These are phyloP conservation scores for Penicillium olsonii DNA, from an alignment of 2,329 filamentous ascomycete species.

Conservation along the genomic window DNA sequence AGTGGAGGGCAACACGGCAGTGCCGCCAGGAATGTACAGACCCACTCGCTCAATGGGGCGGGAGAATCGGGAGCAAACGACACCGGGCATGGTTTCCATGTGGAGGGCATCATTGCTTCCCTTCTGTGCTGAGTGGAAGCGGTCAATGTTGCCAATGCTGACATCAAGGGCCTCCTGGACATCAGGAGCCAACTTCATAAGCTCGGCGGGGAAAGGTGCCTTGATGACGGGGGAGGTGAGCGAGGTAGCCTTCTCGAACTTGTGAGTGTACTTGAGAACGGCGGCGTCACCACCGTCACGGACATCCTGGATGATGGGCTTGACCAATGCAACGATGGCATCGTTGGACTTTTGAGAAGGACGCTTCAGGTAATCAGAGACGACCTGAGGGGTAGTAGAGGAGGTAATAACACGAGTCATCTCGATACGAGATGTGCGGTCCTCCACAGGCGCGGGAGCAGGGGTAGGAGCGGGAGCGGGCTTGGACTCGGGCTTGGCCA, in stretches of 20 bases:
- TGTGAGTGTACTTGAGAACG: slow-evolving; percentile 90
- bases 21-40: slow-evolving; percentile 92
- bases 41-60: slow-evolving; percentile 95
- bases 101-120: slow-evolving; percentile 73
- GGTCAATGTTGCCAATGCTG: slow-evolving; percentile 90
- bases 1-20: slow-evolving; percentile 93
- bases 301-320: slow-evolving; percentile 88
- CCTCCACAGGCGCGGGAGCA: slow-evolving; percentile 53
- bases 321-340: slow-evolving; percentile 84
- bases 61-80: slow-evolving; percentile 89
- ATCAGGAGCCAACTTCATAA: slow-evolving; percentile 84
- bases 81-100: slow-evolving; percentile 97
- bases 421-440: slow-evolving; percentile 62
- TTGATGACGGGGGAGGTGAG: slow-evolving; percentile 85
- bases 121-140: slow-evolving; percentile 89
- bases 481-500: slow-evolving; percentile 41
- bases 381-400: slow-evolving; percentile 62
- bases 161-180: slow-evolving; percentile 90
- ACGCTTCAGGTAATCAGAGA: slow-evolving; percentile 75
- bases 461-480: slow-evolving; percentile 39
- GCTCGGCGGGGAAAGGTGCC: slow-evolving; percentile 79
- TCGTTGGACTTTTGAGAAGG: slow-evolving; percentile 96
- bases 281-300: slow-evolving; percentile 81
- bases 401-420: slow-evolving; percentile 79
- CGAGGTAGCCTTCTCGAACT: slow-evolving; percentile 94